Evolutionary conservation across 1,284 basidiomycete genomes (phyloP), one percentile per base, ranked within the genome.

Genomic region (Pascua sp.): DNA sequence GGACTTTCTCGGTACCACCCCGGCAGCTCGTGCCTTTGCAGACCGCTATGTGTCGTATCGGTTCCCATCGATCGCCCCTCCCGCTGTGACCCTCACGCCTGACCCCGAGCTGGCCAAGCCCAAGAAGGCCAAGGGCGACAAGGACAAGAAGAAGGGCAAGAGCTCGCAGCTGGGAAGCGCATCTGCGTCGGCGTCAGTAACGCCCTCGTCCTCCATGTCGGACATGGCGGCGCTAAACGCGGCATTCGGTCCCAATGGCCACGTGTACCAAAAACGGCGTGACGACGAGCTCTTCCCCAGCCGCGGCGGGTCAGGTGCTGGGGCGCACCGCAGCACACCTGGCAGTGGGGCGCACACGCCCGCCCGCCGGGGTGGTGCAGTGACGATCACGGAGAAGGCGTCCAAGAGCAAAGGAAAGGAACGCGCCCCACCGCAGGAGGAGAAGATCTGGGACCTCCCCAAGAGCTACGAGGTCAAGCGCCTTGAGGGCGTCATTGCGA

Each of bases 1-100:
- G 73, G 73, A 75, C 52, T 72, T 79, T 40, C 69, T 78, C 36
- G 76, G 74, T 13, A 57, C 72, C 0, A 61, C 66, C 0, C 62
- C 69, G 1, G 36, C 60, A 3, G 66, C 73, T 0, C 72, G 72
- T 55, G 40, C 64, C 12, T 79, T 78, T 57, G 66, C 65, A 4
- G 51, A 60, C 32, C 50, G 64, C 18, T 79, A 79, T 63, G 51
- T 69, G 11, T 46, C 63, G 4, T 52, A 60, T 47, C 69, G 70
- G 40, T 76, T 76, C 58, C 73, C 73, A 1, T 60, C 64, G 3
- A 11, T 48, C 43, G 41, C 62, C 54, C 52, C 67, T 53, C 63
- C 63, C 52, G 12, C 57, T 12, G 12, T 43, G 4, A n/a, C 47
- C 11, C 41, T 43, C 24, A 54, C 58, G 15, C 24, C 42, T 47